Conservation (phyloP, 306 rosid species). For the Ochetophila trinervis region DNA sequence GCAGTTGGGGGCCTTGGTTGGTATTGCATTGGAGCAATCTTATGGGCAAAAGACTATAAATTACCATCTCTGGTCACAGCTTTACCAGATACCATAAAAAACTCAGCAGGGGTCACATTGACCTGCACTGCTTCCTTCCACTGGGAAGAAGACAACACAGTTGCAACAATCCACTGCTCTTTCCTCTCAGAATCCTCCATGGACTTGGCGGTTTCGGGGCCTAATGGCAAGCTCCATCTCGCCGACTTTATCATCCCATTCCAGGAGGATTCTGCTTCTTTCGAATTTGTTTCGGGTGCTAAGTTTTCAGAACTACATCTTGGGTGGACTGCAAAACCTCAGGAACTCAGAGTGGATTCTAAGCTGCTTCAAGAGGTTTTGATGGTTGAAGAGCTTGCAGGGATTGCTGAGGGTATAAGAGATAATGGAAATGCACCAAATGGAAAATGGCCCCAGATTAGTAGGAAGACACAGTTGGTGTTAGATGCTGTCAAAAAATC, state of each 20-base stretch:
- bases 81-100: constrained; percentile 45
- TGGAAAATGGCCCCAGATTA: constrained; percentile 57
- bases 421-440: constrained; percentile 37
- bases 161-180: constrained; percentile 65
- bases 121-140: constrained; percentile 54
- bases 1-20: constrained; percentile 70
- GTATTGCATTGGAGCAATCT: constrained; percentile 71
- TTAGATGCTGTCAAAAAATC: constrained; percentile 72
- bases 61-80: constrained; percentile 52
- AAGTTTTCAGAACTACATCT: constrained; percentile 53
- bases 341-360: constrained; percentile 42
- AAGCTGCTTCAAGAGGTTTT: constrained; percentile 72
- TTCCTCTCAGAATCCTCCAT: constrained; percentile 60
- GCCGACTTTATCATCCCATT: constrained; percentile 63
- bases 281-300: constrained; percentile 51
- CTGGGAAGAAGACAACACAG: constrained; percentile 45
- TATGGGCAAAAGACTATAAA: constrained; percentile 67
- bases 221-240: constrained; percentile 52
- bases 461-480: constrained; percentile 63
- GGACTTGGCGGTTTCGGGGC: constrained; percentile 55
- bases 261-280: constrained; percentile 47
- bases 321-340: constrained; percentile 59
- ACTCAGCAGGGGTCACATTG: constrained; percentile 54
- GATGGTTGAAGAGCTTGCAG: constrained; percentile 65
- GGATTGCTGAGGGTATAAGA: constrained; percentile 40